Evolutionary conservation across 2,329 filamentous ascomycete genomes (phyloP).

Genomic region (Alternaria infectoria): DNA sequence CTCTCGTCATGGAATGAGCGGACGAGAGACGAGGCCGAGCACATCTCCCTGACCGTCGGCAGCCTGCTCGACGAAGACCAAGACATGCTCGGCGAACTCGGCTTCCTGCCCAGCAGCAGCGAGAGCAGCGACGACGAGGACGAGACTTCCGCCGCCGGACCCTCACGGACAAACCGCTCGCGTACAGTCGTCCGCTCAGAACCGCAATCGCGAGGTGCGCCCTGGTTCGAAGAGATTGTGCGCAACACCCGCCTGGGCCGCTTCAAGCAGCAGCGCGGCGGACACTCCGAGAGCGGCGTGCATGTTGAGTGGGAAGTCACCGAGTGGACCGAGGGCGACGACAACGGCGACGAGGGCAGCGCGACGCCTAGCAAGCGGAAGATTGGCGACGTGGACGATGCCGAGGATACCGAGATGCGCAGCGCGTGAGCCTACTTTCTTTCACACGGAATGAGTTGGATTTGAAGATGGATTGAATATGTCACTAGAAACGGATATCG

Average conservation of each 20-base stretch:
- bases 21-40: conserved; percentile 73
- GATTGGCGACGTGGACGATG: conserved; percentile 37
- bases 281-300: conserved; percentile 68
- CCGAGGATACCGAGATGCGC: conserved; percentile 43
- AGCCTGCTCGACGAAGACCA: conserved; percentile 76
- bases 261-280: conserved; percentile 67
- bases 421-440: conserved; percentile 20
- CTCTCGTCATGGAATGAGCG: conserved; percentile 83
- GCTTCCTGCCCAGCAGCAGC: conserved; percentile 63
- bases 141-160: conserved; percentile 26
- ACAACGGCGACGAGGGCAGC: conserved; percentile 45
- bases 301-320: conserved; percentile 83
- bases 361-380: conserved; percentile 43
- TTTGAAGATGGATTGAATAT: background rate
- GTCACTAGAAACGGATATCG: conserved; percentile 26
- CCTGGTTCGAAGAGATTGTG: conserved; percentile 86
- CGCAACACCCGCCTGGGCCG: conserved; percentile 75
- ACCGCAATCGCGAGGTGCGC: conserved; percentile 62
- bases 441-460: conserved; percentile 2
- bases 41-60: conserved; percentile 81
- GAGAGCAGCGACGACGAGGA: conserved; percentile 34
- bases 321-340: conserved; percentile 62
- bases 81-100: conserved; percentile 73
- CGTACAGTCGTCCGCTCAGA: conserved; percentile 25
- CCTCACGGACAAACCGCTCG: conserved; percentile 14